phyloP scores from a whole-genome alignment of 176 grass and related monocot species.

The Musa troglodytarum region DNA sequence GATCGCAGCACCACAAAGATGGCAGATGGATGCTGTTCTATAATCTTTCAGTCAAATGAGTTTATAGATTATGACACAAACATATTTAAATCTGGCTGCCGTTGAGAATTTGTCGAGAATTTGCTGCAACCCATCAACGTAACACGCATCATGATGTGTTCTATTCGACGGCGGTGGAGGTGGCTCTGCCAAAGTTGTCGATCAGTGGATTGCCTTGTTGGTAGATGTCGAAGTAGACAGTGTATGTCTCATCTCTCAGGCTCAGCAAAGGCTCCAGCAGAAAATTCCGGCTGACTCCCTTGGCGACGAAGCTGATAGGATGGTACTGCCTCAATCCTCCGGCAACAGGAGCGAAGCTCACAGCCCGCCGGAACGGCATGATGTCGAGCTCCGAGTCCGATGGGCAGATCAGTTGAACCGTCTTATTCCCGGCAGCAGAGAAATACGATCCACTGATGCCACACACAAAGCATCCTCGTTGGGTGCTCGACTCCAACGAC shows the following conservation, averaged over 20 bases:
- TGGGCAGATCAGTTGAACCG: conserved; percentile 37
- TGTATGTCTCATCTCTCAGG: conserved; percentile 79
- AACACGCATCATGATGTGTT: no score
- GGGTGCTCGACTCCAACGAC: conserved; percentile 47
- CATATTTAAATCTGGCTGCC: no score
- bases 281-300: conserved; percentile 50
- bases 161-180: no score
- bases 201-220: conserved; percentile 14
- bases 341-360: conserved; percentile 36
- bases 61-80: no score
- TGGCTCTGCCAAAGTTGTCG: no score
- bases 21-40: no score
- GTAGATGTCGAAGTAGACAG: conserved; percentile 77
- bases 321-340: conserved; percentile 47
- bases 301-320: conserved; percentile 59
- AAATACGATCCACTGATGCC: not conserved
- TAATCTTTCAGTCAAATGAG: no score
- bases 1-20: no score
- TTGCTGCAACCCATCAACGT: no score
- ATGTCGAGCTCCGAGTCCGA: conserved; percentile 4
- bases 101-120: no score
- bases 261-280: conserved; percentile 74
- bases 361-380: conserved; percentile 31
- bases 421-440: conserved; percentile 13
- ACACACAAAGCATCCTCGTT: conserved; percentile 47